phyloP scores from a whole-genome alignment of 2,329 filamentous ascomycete species.

The Ceratocystis variospora region DNA sequence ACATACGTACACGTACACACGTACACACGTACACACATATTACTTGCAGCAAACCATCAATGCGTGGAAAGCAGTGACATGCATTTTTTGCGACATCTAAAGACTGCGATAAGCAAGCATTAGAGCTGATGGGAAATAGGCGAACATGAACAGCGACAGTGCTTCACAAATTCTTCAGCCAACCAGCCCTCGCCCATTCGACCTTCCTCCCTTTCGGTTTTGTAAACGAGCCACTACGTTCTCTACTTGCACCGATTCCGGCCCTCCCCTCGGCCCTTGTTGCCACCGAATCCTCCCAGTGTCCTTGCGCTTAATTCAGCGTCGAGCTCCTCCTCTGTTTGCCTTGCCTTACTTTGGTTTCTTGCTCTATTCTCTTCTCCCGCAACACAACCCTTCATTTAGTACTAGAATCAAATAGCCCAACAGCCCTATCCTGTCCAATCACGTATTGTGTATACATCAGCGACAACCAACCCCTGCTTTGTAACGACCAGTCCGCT shows the following conservation, averaged over 20 bases:
- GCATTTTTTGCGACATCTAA: neutral
- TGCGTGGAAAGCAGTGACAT: neutral
- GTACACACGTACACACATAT: neutral
- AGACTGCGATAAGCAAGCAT: neutral
- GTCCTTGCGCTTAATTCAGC: neutral
- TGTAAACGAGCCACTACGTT: neutral
- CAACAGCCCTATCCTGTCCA: neutral
- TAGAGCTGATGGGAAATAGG: neutral
- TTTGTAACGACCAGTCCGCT: too few species aligned
- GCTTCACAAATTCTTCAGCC: neutral
- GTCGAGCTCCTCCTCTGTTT: neutral
- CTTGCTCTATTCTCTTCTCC: neutral
- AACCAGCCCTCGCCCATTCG: neutral
- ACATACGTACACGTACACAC: neutral
- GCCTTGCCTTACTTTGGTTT: neutral
- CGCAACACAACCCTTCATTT: neutral
- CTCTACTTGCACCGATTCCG: neutral
- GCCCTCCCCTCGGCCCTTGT: constrained; percentile 4
- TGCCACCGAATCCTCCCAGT: constrained; percentile 3
- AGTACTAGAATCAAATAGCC: neutral
- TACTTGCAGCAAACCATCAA: neutral
- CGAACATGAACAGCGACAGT: neutral
- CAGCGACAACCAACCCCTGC: constrained; percentile 8
- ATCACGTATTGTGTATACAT: constrained; percentile 10
- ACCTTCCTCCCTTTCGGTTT: neutral